These are phyloP conservation scores for Talaromyces sp. DNA, from an alignment of 2,329 filamentous ascomycete species.

Conservation along the genomic window DNA sequence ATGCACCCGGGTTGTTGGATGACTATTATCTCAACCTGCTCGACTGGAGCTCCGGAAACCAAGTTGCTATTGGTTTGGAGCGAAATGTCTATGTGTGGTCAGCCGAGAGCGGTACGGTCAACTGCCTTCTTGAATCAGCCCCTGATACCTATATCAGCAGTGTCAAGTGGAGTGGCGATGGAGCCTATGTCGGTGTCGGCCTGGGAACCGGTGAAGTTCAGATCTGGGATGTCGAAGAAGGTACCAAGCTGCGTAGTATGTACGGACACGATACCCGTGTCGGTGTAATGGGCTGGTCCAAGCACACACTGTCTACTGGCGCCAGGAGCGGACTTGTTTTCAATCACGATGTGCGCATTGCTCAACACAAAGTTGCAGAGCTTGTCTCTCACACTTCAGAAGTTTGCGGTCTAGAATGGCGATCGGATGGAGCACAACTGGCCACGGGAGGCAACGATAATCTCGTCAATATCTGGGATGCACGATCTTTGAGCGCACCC, in stretches of 20 bases:
- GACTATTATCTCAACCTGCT: constrained; percentile 99
- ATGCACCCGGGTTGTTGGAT: constrained; percentile 91
- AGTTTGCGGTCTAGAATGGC: constrained; percentile 97
- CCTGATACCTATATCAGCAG: constrained; percentile 95
- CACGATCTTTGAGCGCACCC: constrained; percentile 83
- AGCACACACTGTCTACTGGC: constrained; percentile 93
- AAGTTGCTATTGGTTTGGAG: constrained; percentile 95
- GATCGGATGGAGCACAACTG: constrained; percentile 91
- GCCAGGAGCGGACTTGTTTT: constrained; percentile 91
- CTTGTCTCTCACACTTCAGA: constrained; percentile 96
- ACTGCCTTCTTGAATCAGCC: constrained; percentile 79
- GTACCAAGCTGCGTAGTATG: constrained; percentile 96
- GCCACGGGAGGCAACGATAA: constrained; percentile 99
- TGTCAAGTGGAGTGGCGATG: constrained; percentile 97
- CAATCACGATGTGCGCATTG: constrained; percentile 98
- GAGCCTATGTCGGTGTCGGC: constrained; percentile 92
- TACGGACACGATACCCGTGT: constrained; percentile 94
- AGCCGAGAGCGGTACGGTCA: constrained; percentile 85
- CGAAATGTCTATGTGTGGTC: constrained; percentile 99
- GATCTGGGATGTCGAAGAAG: constrained; percentile 98
- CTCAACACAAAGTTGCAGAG: constrained; percentile 96
- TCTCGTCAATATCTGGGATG: constrained; percentile 98
- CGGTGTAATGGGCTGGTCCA: constrained; percentile 98
- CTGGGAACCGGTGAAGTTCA: constrained; percentile 95
- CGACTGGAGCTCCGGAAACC: constrained; percentile 97